These are phyloP conservation scores for Pleochaeta shiraiana DNA, from an alignment of 2,329 filamentous ascomycete species.

Conservation along the genomic window DNA sequence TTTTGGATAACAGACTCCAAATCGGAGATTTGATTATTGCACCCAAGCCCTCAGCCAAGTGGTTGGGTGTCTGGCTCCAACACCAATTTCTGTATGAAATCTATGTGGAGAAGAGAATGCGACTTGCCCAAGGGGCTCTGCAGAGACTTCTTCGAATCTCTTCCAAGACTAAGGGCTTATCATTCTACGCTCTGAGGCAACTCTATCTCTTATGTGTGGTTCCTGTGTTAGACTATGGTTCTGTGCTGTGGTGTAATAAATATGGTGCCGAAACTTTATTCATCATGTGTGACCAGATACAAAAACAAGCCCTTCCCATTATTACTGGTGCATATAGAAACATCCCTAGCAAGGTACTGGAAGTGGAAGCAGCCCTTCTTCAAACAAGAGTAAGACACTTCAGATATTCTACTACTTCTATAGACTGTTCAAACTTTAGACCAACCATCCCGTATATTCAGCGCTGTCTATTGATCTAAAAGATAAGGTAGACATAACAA, in stretches of 20 bases:
- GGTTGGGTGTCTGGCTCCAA: neutral
- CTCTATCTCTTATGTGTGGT: neutral
- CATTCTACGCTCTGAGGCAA: neutral
- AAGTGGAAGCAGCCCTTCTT: neutral
- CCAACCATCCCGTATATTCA: no score
- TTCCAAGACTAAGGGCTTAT: neutral
- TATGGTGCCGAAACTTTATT: neutral
- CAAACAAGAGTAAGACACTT: neutral
- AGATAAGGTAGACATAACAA: no score
- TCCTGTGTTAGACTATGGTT: neutral
- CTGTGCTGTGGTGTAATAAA: neutral
- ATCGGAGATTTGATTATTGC: neutral
- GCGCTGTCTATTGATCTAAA: no score
- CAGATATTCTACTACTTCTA: neutral
- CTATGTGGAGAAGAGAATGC: neutral
- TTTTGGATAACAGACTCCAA: neutral
- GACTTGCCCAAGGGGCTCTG: neutral
- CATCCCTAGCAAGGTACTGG: neutral
- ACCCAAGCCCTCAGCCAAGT: neutral
- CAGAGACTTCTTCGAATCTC: neutral
- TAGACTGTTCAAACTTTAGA: no score
- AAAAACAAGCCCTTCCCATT: neutral
- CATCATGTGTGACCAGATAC: neutral
- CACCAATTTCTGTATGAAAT: neutral
- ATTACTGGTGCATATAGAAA: neutral